Conservation (phyloP, 306 rosid species). For the Hippophae gyantsensis region DNA sequence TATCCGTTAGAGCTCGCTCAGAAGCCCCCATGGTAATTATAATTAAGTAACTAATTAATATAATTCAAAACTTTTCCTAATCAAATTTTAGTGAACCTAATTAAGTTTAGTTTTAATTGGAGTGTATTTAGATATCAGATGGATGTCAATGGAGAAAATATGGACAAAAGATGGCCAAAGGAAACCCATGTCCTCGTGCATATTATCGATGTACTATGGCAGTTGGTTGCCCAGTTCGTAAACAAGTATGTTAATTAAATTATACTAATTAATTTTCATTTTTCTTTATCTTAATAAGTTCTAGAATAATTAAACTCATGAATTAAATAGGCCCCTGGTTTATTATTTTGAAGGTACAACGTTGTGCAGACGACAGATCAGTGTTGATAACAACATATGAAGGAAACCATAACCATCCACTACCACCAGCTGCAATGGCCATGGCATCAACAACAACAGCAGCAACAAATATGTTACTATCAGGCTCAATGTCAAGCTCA, state of each 20-base stretch:
- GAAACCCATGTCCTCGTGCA: constrained; percentile 96
- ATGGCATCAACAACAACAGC: constrained; percentile 92
- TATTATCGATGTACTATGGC: constrained; percentile 95
- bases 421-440: constrained; percentile 96
- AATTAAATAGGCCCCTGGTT: not conserved
- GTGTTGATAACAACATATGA: constrained; percentile 87
- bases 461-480: constrained; percentile 76
- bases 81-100: no score
- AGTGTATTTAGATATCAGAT: constrained; percentile 54
- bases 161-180: constrained; percentile 95
- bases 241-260: constrained; percentile 51
- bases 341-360: constrained; percentile 53
- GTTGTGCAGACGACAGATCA: constrained; percentile 74
- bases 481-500: constrained; percentile 84
- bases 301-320: not conserved
- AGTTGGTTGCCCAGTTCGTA: constrained; percentile 92
- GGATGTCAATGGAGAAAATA: constrained; percentile 98
- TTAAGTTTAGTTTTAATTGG: not conserved
- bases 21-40: constrained; percentile 82
- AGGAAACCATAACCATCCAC: constrained; percentile 89
- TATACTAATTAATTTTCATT: not conserved
- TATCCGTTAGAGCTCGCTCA: constrained; percentile 89
- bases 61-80: no score
- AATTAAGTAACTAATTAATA: no score
- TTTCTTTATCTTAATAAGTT: no score